Percentiles rank a stretch among this genome's conserved stretches.
Conservation (phyloP, 108 stramenopile species). For the Cyclotella baltica region DNA sequence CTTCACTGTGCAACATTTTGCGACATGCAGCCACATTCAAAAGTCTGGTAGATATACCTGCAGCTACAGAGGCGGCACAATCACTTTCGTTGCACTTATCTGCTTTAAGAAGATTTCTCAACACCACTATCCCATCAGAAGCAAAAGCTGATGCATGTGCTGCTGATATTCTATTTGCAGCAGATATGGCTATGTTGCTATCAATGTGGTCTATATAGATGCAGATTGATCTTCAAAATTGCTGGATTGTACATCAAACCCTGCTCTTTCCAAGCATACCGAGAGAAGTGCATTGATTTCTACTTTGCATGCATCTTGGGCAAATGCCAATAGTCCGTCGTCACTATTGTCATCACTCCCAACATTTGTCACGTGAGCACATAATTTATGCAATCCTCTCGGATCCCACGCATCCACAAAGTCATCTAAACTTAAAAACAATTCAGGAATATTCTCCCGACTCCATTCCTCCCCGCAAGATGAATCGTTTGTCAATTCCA, state of each 20-base stretch:
- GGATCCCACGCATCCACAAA: slow-evolving; percentile 20
- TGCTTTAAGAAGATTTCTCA: slow-evolving; percentile 9
- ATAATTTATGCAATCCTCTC: slow-evolving; percentile 23
- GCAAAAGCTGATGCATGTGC: slow-evolving; percentile 43
- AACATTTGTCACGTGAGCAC: slow-evolving; percentile 20
- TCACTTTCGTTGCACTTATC: not conserved
- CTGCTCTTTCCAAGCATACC: slow-evolving; percentile 32
- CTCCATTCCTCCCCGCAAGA: slow-evolving; percentile 22
- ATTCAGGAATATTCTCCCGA: slow-evolving; percentile 10
- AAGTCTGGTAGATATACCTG: not conserved
- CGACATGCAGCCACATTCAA: not conserved
- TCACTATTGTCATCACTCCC: not conserved
- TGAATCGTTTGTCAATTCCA: not conserved
- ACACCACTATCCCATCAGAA: slow-evolving; percentile 4
- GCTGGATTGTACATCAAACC: slow-evolving; percentile 2
- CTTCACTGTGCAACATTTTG: not conserved
- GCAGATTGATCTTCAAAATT: not conserved
- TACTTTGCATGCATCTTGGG: slow-evolving; percentile 32
- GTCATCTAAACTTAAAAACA: not conserved
- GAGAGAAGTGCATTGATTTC: slow-evolving; percentile 40
- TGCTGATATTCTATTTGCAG: slow-evolving; percentile 40
- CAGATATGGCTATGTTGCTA: slow-evolving; percentile 26
- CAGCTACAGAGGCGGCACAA: slow-evolving; percentile 12
- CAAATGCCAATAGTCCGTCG: slow-evolving; percentile 31
- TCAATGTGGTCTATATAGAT: slow-evolving; percentile 6